phyloP scores from a whole-genome alignment of 495 filamentous ascomycete genomes.

The Hypoxylon perforatum region DNA sequence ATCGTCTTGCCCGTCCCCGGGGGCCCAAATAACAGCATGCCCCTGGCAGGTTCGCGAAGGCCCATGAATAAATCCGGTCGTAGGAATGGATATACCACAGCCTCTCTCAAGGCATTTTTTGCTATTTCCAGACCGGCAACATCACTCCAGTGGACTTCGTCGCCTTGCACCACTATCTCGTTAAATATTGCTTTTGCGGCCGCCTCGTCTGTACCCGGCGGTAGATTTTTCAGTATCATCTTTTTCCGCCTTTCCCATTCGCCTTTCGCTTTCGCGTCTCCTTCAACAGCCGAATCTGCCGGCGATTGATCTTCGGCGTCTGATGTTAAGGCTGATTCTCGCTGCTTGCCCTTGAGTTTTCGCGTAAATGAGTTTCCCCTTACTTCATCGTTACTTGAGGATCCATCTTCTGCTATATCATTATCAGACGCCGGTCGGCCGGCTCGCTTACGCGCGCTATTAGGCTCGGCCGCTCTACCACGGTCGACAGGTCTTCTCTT shows the following conservation, averaged over 20 bases:
- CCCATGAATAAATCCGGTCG: conserved; percentile 96
- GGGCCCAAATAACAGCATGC: conserved; percentile 96
- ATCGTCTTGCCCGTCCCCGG: conserved; percentile 99
- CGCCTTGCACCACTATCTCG: conserved; percentile 94
- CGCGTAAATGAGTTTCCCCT: conserved; percentile 14
- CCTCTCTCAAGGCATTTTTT: conserved; percentile 93
- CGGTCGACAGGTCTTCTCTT: conserved; percentile 28
- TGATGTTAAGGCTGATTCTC: conserved; percentile 17
- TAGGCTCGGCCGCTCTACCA: conserved; percentile 34
- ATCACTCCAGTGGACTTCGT: conserved; percentile 95
- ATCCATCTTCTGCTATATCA: conserved; percentile 24
- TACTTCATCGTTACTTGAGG: conserved; percentile 36
- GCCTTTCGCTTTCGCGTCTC: conserved; percentile 53
- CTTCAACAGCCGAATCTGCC: conserved; percentile 46
- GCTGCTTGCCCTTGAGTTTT: conserved; percentile 42
- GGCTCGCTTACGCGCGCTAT: conserved; percentile 31
- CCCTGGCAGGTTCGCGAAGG: conserved; percentile 90
- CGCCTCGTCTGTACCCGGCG: conserved; percentile 79
- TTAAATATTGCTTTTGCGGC: conserved; percentile 93
- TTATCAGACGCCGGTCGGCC: conserved; percentile 20
- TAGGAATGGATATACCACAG: conserved; percentile 96
- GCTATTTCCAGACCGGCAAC: conserved; percentile 91
- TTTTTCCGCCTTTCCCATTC: conserved; percentile 62
- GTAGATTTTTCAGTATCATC: conserved; percentile 77
- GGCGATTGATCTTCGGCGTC: conserved; percentile 47